Conservation (phyloP, 2,329 filamentous ascomycete species). For the Beauveria bassiana region DNA sequence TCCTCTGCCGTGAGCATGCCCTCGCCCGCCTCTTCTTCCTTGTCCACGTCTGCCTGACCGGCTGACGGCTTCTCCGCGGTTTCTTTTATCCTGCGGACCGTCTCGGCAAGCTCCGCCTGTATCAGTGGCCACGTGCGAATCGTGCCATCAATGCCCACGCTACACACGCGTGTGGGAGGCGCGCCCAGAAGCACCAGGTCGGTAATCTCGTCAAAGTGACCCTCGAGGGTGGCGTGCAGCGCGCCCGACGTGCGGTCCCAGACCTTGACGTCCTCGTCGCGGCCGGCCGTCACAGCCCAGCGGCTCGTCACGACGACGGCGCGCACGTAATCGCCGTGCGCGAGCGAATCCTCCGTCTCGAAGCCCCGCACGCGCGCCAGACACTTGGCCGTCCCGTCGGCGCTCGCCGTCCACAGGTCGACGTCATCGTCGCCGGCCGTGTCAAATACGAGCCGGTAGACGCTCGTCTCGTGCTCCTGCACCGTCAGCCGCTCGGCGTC, state of each 20-base stretch:
- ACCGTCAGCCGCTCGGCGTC: conserved; percentile 46
- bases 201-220: conserved; percentile 91
- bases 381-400: conserved; percentile 81
- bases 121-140: conserved; percentile 75
- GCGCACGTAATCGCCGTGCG: conserved; percentile 85
- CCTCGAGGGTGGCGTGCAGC: conserved; percentile 65
- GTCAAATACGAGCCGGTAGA: conserved; percentile 75
- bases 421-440: conserved; percentile 48
- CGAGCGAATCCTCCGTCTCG: conserved; percentile 61
- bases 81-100: conserved; percentile 37
- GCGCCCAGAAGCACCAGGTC: conserved; percentile 57
- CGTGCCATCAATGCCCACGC: conserved; percentile 84
- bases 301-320: conserved; percentile 68
- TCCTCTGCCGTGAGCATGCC: conserved; percentile 74
- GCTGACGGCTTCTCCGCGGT: conserved; percentile 45
- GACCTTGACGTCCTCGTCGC: conserved; percentile 85
- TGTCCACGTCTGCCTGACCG: conserved; percentile 39
- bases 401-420: conserved; percentile 88
- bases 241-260: conserved; percentile 73
- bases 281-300: conserved; percentile 79
- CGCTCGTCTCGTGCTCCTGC: conserved; percentile 79
- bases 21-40: conserved; percentile 30
- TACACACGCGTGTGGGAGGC: conserved; percentile 51
- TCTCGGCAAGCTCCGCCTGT: conserved; percentile 46
- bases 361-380: conserved; percentile 62